A percentile compares a stretch with the other conserved stretches of the same genome.
These are phyloP conservation scores for Cyberlindnera maclurae DNA, from an alignment of 805 yeast genomes.

Conservation along the genomic window DNA sequence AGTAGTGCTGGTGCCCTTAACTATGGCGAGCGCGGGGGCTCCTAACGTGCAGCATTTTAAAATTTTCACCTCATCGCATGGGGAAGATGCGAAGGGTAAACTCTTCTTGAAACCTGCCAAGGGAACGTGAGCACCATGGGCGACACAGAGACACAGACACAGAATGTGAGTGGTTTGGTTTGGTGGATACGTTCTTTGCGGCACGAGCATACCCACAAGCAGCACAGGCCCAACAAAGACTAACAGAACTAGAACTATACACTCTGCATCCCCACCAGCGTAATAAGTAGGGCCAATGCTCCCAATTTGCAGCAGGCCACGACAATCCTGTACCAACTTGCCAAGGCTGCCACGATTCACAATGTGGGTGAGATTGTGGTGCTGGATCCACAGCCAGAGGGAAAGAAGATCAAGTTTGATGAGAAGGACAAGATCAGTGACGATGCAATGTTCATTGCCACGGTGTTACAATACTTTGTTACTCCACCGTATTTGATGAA, in stretches of 20 bases:
- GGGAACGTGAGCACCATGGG: no score
- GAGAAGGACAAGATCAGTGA: conserved; percentile 20
- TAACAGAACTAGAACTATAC: conserved; percentile 32
- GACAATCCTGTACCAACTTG: conserved; percentile 66
- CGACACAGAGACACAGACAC: no score
- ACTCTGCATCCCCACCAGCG: conserved; percentile 67
- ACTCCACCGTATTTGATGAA: conserved; percentile 79
- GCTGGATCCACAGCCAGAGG: conserved; percentile 39
- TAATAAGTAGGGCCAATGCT: conserved; percentile 49
- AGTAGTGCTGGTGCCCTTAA: no score
- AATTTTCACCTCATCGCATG: no score
- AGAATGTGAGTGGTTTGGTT: no score
- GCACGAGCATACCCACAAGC: no score
- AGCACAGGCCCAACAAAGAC: no score
- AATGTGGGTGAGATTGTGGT: conserved; percentile 71
- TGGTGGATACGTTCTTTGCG: no score
- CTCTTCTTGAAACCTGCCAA: no score
- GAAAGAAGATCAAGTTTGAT: conserved; percentile 26
- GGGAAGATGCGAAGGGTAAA: no score
- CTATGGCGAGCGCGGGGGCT: not conserved
- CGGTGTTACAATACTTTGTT: conserved; percentile 69
- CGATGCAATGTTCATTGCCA: conserved; percentile 51
- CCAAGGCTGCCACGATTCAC: conserved; percentile 63
- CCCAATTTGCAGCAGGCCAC: conserved; percentile 68
- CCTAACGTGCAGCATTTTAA: no score